Evolutionary conservation across 257 asterid species (phyloP).

Genomic region (Nicotiana paniculata): DNA sequence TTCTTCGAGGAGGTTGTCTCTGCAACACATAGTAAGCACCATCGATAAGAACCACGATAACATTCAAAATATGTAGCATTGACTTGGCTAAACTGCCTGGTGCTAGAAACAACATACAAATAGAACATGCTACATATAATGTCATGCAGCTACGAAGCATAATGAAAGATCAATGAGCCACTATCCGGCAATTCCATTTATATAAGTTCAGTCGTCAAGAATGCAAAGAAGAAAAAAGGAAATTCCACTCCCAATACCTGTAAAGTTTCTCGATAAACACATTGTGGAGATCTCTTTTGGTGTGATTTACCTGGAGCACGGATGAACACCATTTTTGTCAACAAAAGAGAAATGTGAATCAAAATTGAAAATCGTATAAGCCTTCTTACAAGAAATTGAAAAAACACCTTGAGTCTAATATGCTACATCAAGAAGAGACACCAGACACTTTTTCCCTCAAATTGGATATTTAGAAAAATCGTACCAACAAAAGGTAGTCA

Average conservation of each 20-base stretch:
- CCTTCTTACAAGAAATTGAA: neutral
- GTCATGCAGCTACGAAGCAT: neutral
- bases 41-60: neutral
- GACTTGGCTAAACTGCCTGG: neutral
- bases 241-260: slow-evolving; percentile 39
- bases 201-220: too few relatives aligned
- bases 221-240: neutral
- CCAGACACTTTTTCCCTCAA: neutral
- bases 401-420: neutral
- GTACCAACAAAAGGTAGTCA: neutral
- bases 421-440: neutral
- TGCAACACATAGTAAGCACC: slow-evolving; percentile 16
- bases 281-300: slow-evolving; percentile 88
- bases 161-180: slow-evolving; percentile 1
- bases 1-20: slow-evolving; percentile 90
- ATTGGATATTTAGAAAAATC: neutral
- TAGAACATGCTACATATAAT: neutral
- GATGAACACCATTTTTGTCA: slow-evolving; percentile 11
- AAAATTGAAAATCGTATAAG: neutral
- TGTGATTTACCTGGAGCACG: slow-evolving; percentile 68
- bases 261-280: slow-evolving; percentile 63
- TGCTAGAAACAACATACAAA: neutral
- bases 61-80: neutral
- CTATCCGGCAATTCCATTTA: neutral
- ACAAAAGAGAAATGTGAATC: neutral